These are phyloP conservation scores for Trametes maxima DNA, from an alignment of 768 basidiomycete species.

Conservation along the genomic window DNA sequence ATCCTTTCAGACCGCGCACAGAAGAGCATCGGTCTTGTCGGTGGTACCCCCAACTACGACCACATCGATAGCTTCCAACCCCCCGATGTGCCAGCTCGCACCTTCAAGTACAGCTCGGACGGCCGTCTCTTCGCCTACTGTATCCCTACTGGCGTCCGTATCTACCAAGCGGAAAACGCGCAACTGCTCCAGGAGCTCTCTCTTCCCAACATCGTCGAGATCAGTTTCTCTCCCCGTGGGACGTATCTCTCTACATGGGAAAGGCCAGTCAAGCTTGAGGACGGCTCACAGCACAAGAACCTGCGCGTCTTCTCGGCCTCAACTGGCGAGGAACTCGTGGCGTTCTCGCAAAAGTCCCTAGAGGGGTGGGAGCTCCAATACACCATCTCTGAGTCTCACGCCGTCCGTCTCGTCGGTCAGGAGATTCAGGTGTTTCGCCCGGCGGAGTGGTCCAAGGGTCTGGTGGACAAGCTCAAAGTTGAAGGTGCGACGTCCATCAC, in stretches of 20 bases:
- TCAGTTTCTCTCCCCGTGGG: conserved; percentile 91
- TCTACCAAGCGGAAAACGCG: conserved; percentile 74
- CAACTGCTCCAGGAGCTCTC: conserved; percentile 75
- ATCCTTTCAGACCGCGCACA: conserved; percentile 79
- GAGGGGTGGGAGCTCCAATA: conserved; percentile 93
- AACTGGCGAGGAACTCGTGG: conserved; percentile 83
- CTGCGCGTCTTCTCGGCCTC: conserved; percentile 86
- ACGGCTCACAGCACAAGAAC: conserved; percentile 91
- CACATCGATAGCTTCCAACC: conserved; percentile 61
- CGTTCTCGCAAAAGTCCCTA: conserved; percentile 88
- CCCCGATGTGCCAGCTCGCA: conserved; percentile 74
- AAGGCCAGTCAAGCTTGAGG: conserved; percentile 88
- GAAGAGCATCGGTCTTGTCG: conserved; percentile 87
- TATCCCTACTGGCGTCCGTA: conserved; percentile 74
- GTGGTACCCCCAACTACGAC: conserved; percentile 76
- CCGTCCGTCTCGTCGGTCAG: conserved; percentile 73
- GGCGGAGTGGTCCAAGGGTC: conserved; percentile 75
- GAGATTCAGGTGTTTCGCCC: conserved; percentile 88
- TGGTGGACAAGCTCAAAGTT: conserved; percentile 79
- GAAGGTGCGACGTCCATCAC: conserved; percentile 80
- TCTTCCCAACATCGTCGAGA: conserved; percentile 75
- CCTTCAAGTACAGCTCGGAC: conserved; percentile 81
- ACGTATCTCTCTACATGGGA: conserved; percentile 97
- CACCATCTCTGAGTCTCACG: conserved; percentile 87
- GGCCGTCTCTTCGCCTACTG: conserved; percentile 88